Evolutionary conservation across 345 rosid genomes (phyloP).

Genomic region (Tarenaya hassleriana): DNA sequence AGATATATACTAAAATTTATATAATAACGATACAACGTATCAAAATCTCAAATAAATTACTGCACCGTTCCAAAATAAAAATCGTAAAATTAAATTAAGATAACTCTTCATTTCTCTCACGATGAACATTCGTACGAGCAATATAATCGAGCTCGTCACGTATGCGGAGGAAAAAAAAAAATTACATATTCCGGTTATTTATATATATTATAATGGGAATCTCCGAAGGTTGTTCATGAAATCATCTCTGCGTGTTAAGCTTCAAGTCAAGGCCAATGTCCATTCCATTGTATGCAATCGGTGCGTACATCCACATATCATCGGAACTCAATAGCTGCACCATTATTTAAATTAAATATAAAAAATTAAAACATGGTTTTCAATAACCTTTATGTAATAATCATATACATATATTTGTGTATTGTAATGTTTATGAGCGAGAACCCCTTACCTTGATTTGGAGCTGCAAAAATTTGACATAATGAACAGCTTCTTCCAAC

Average conservation of each 20-base stretch:
- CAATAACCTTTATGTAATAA: background rate
- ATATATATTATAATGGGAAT: background rate
- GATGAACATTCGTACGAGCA: background rate
- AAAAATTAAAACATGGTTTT: too few species aligned
- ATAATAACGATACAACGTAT: too few species aligned
- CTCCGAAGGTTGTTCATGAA: slow-evolving; percentile 3
- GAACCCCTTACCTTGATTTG: slow-evolving; percentile 90
- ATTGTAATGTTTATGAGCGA: slow-evolving; percentile 1
- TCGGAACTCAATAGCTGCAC: slow-evolving; percentile 73
- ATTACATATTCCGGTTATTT: slow-evolving; percentile 2
- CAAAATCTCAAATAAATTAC: too few species aligned
- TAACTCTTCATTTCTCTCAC: slow-evolving; percentile 11
- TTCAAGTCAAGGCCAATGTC: slow-evolving; percentile 53
- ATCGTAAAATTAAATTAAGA: too few species aligned
- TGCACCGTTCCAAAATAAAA: too few species aligned
- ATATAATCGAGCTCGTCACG: background rate
- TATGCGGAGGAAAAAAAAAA: background rate
- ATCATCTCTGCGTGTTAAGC: slow-evolving; percentile 22
- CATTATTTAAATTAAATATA: too few species aligned
- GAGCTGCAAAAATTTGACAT: slow-evolving; percentile 79
- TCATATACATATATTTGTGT: background rate
- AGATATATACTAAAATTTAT: too few species aligned
- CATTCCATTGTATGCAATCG: slow-evolving; percentile 78
- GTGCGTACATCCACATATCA: slow-evolving; percentile 86
- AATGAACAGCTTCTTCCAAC: slow-evolving; percentile 93